Conservation (phyloP, 139 green algal species). For the Coelastrella sp. region DNA sequence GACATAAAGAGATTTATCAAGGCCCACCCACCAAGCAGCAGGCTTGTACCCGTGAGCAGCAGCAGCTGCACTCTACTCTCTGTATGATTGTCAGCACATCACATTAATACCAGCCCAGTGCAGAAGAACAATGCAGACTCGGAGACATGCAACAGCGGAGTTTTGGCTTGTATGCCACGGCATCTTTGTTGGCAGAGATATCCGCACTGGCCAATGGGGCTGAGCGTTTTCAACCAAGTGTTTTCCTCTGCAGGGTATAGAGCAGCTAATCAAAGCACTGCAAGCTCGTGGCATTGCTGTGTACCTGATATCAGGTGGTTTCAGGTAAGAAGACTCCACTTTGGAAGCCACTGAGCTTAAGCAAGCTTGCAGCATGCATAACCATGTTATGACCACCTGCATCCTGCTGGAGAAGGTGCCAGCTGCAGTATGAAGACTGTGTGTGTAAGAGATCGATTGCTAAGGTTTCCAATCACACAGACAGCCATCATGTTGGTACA, state of each 20-base stretch:
- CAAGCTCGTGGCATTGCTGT: slow-evolving; percentile 70
- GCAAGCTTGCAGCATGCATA: neutral
- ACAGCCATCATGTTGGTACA: neutral
- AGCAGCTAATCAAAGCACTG: slow-evolving; percentile 70
- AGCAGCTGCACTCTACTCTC: slow-evolving; percentile 3
- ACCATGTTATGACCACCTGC: neutral
- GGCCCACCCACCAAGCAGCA: slow-evolving; percentile 60
- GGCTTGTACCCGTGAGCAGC: slow-evolving; percentile 58
- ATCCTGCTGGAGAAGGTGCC: neutral
- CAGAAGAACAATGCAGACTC: neutral
- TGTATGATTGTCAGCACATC: neutral
- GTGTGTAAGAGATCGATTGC: no score
- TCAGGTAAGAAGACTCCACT: slow-evolving; percentile 53
- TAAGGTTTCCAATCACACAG: no score
- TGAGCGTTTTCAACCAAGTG: neutral
- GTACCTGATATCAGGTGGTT: slow-evolving; percentile 83
- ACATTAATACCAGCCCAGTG: neutral
- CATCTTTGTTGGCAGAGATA: neutral
- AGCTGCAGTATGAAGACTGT: no score
- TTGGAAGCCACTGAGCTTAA: neutral
- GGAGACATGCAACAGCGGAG: neutral
- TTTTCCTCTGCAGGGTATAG: slow-evolving; percentile 52
- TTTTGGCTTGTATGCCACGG: neutral
- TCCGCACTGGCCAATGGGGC: no score
- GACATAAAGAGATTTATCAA: slow-evolving; percentile 74